Evolutionary conservation across 805 yeast species (phyloP).

Genomic region (Lipomyces sp.): DNA sequence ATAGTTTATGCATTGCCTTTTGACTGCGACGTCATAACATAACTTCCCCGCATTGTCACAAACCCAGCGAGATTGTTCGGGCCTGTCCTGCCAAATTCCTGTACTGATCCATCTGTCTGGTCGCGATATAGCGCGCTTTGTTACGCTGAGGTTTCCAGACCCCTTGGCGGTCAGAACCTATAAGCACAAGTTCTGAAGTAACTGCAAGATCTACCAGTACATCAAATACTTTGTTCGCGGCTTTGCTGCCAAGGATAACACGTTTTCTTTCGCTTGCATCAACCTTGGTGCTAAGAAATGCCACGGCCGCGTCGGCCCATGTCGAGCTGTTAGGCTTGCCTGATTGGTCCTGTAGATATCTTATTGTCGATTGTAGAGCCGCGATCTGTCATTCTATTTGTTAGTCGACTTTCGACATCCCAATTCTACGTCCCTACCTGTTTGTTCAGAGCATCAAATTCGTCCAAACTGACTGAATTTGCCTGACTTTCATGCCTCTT

Average conservation of each 20-base stretch:
- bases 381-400: constrained; percentile 2
- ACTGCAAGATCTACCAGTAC: neutral
- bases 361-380: constrained; percentile 15
- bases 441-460: constrained; percentile 13
- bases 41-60: neutral
- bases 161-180: neutral
- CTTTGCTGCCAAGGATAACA: neutral
- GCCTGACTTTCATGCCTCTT: constrained; percentile 17
- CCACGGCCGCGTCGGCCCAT: neutral
- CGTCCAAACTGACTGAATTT: constrained; percentile 21
- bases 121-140: constrained; percentile 8
- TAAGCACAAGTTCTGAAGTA: neutral
- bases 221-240: constrained; percentile 4
- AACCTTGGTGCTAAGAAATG: neutral
- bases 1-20: neutral
- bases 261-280: neutral
- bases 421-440: constrained; percentile 16
- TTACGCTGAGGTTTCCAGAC: constrained; percentile 12
- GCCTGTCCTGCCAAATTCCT: neutral
- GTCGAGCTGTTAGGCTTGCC: neutral
- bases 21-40: neutral
- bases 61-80: neutral
- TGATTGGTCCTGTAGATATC: constrained; percentile 9
- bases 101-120: constrained; percentile 12
- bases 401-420: neutral